phyloP scores from a whole-genome alignment of 768 basidiomycete genomes.

The Pisolithus microcarpus region DNA sequence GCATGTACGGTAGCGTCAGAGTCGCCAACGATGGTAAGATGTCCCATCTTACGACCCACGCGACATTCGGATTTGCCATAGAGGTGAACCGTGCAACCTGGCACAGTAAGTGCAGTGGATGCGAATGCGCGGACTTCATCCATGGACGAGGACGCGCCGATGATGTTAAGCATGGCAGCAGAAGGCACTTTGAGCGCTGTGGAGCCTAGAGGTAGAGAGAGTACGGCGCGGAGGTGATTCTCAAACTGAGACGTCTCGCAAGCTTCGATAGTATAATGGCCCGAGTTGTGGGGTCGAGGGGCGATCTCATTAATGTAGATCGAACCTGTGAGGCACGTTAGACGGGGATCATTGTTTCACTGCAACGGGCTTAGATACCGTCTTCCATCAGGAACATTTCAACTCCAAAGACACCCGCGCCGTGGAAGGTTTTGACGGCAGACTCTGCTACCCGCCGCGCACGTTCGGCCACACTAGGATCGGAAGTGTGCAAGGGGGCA shows the following conservation, averaged over 20 bases:
- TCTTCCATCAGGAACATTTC: constrained; percentile 94
- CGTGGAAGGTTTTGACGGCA: constrained; percentile 70
- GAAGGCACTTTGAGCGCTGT: constrained; percentile 83
- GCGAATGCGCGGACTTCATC: constrained; percentile 49
- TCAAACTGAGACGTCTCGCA: constrained; percentile 96
- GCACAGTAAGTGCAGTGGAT: constrained; percentile 53
- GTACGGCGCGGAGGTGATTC: constrained; percentile 93
- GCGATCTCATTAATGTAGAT: constrained; percentile 95
- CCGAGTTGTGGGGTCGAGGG: constrained; percentile 96
- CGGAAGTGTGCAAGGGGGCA: constrained; percentile 66
- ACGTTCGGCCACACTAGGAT: constrained; percentile 45
- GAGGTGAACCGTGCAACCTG: constrained; percentile 79
- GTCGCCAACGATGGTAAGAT: constrained; percentile 81
- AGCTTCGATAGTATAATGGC: constrained; percentile 97
- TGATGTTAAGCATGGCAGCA: constrained; percentile 89
- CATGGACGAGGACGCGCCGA: constrained; percentile 72
- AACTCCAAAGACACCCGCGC: constrained; percentile 94
- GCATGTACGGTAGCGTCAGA: constrained; percentile 68
- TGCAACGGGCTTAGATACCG: constrained; percentile 37
- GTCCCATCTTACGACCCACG: constrained; percentile 95
- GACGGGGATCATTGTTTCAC: not conserved
- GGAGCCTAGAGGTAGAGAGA: constrained; percentile 82
- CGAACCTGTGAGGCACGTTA: constrained; percentile 39
- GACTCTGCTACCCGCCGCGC: constrained; percentile 73
- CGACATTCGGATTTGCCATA: constrained; percentile 92